Evolutionary conservation across 306 rosid species (phyloP).

Genomic region (Abrus precatorius): DNA sequence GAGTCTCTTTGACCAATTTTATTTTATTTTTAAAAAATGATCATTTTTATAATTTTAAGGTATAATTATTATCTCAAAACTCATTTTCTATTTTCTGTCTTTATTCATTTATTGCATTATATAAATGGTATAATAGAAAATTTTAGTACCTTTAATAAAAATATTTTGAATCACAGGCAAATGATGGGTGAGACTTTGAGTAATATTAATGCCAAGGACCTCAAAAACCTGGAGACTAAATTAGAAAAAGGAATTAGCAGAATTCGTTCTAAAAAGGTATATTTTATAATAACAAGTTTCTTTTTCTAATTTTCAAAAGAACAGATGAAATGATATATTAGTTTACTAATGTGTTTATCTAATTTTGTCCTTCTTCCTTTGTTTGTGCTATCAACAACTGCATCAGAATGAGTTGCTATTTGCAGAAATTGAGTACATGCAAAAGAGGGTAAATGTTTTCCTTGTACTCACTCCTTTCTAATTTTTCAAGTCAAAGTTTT

Average conservation of each 20-base stretch:
- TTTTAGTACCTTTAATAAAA: background rate
- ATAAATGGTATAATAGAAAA: no score
- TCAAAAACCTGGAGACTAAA: conserved; percentile 70
- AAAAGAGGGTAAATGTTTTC: conserved; percentile 59
- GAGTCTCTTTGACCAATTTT: no score
- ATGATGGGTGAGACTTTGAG: conserved; percentile 75
- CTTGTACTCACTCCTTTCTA: background rate
- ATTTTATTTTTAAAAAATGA: no score
- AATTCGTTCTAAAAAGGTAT: conserved; percentile 88
- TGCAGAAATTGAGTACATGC: conserved; percentile 89
- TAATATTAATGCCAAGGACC: conserved; percentile 58
- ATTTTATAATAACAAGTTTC: background rate
- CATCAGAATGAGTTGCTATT: conserved; percentile 84
- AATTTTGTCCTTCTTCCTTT: conserved; percentile 23
- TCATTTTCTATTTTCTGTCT: no score
- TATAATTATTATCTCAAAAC: no score
- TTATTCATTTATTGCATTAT: no score
- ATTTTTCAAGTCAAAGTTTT: background rate
- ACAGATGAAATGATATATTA: background rate
- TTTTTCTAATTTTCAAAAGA: background rate
- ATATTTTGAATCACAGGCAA: conserved; percentile 56
- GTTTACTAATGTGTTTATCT: conserved; percentile 39
- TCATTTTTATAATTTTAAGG: no score
- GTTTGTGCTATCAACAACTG: conserved; percentile 17
- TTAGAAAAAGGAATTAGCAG: conserved; percentile 77